Evolutionary conservation across 805 yeast genomes (phyloP).

Genomic region (Ogataea nakhonphanomensis): DNA sequence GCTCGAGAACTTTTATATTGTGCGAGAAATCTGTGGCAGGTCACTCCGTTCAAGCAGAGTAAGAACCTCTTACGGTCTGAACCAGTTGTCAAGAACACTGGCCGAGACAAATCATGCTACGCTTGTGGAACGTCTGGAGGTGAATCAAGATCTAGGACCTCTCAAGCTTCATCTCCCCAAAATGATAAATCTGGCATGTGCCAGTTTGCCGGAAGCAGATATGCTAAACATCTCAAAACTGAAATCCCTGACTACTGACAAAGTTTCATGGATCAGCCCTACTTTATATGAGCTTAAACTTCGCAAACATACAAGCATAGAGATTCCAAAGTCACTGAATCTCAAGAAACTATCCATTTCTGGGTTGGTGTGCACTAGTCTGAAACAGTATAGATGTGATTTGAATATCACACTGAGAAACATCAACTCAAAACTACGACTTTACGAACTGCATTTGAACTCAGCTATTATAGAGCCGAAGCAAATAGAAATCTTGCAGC

Average conservation of each 20-base stretch:
- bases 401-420: not conserved
- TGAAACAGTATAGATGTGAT: not conserved
- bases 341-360: conserved; percentile 1
- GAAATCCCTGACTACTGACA: conserved; percentile 1
- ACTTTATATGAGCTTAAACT: not conserved
- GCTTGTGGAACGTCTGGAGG: conserved; percentile 3
- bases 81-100: conserved; percentile 20
- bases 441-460: conserved; percentile 18
- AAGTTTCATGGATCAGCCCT: not conserved
- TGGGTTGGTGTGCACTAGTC: conserved; percentile 1
- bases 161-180: not conserved
- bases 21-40: conserved; percentile 11
- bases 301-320: not conserved
- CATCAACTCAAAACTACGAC: conserved; percentile 5
- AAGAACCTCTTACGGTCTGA: conserved; percentile 23
- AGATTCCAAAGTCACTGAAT: not conserved
- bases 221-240: not conserved
- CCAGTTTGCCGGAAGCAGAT: not conserved
- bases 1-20: conserved; percentile 14
- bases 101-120: not conserved
- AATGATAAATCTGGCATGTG: conserved; percentile 2
- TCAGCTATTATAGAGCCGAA: conserved; percentile 13
- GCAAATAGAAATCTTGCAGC: conserved; percentile 14
- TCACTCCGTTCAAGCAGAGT: conserved; percentile 19
- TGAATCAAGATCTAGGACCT: not conserved